These are phyloP conservation scores for Rhodamnia argentea DNA, from an alignment of 345 rosid species.

Conservation along the genomic window DNA sequence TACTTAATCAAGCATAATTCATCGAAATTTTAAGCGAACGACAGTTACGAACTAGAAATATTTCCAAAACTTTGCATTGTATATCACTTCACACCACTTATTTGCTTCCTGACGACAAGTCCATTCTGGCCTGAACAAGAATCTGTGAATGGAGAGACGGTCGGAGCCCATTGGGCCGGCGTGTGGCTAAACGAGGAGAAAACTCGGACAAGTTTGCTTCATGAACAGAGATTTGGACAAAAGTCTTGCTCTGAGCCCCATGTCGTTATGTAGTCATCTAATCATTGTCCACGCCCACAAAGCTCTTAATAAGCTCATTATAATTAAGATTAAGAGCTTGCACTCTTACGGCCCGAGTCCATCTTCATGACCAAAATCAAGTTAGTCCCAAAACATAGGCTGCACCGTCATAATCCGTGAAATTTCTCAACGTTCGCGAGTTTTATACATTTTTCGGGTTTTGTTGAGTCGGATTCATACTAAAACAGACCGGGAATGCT, in stretches of 20 bases:
- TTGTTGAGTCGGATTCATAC: neutral
- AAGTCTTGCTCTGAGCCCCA: neutral
- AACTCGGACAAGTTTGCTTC: neutral
- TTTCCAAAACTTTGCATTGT: too few species aligned
- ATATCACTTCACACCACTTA: too few species aligned
- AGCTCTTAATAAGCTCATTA: neutral
- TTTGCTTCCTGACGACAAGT: too few species aligned
- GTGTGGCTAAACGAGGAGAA: neutral
- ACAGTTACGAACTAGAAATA: too few species aligned
- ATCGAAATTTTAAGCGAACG: too few species aligned
- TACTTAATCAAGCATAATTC: too few species aligned
- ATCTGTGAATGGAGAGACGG: neutral
- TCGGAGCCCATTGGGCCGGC: neutral
- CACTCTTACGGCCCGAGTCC: neutral
- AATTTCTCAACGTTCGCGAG: neutral
- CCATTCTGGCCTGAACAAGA: neutral
- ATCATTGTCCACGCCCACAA: neutral
- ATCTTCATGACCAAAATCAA: neutral
- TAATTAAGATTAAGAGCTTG: neutral
- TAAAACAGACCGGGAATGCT: neutral
- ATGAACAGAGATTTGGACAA: neutral
- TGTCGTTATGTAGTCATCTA: neutral
- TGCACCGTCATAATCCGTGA: neutral
- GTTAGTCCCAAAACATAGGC: neutral
- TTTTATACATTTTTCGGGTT: neutral